Conservation (phyloP, 768 basidiomycete genomes). For the Scleroderma bovista region DNA sequence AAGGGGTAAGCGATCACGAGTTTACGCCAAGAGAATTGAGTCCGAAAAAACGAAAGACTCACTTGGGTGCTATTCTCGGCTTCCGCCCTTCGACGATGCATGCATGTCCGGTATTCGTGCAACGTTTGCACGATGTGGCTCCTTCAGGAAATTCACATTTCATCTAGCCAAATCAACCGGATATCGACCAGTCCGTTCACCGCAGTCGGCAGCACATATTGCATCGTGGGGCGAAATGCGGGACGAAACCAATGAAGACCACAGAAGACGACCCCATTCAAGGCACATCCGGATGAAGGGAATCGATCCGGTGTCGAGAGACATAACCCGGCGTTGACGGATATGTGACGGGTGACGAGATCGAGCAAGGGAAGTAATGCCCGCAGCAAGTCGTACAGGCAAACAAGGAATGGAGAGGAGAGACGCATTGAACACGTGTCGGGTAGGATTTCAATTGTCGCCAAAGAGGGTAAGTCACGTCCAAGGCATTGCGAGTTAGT, state of each 20-base stretch:
- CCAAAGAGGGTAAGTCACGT: neutral
- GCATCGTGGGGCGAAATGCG: no score
- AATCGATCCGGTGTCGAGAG: no score
- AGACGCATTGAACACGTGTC: neutral
- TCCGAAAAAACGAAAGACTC: conserved; percentile 32
- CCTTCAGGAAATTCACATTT: conserved; percentile 76
- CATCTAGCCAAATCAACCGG: conserved; percentile 48
- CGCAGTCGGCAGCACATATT: conserved; percentile 4
- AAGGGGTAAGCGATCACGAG: conserved; percentile 8
- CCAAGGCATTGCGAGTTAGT: neutral
- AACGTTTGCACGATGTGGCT: conserved; percentile 74
- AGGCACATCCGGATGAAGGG: neutral
- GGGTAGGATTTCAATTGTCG: neutral
- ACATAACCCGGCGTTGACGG: neutral
- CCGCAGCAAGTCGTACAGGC: neutral
- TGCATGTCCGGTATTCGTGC: conserved; percentile 63
- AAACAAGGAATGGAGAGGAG: neutral
- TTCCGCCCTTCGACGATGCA: conserved; percentile 84
- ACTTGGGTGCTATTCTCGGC: conserved; percentile 77
- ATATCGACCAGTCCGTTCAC: conserved; percentile 7
- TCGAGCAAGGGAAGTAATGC: neutral
- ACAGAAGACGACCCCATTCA: no score
- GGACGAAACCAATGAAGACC: neutral
- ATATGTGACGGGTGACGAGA: neutral
- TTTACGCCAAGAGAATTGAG: conserved; percentile 13